Percentiles rank a stretch among this genome's conserved stretches.
Conservation (phyloP, 1,284 basidiomycete genomes). For the Pulchroboletus neoregius region DNA sequence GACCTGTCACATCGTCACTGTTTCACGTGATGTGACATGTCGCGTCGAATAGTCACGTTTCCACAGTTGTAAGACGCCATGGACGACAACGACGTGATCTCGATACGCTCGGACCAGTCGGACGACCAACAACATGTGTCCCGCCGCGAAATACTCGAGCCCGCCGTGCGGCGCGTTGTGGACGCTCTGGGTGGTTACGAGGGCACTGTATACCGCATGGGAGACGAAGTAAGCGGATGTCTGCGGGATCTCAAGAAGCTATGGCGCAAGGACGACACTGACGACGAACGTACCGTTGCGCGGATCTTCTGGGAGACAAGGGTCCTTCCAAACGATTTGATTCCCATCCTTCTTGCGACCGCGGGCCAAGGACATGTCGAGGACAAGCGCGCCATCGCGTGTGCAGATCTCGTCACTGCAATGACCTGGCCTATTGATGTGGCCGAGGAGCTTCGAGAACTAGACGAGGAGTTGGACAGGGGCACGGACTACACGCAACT, state of each 20-base stretch:
- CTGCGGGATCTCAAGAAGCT: slow-evolving; percentile 91
- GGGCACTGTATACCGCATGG: slow-evolving; percentile 71
- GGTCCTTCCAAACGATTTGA: slow-evolving; percentile 78
- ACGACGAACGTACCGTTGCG: slow-evolving; percentile 91
- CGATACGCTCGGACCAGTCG: slow-evolving; percentile 36
- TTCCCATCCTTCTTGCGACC: slow-evolving; percentile 79
- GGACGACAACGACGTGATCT: slow-evolving; percentile 38
- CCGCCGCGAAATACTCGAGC: slow-evolving; percentile 52
- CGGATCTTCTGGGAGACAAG: slow-evolving; percentile 84
- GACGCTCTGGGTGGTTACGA: slow-evolving; percentile 72
- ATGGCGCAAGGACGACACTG: slow-evolving; percentile 92
- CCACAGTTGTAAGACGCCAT: slow-evolving; percentile 9
- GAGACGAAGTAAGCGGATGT: slow-evolving; percentile 81
- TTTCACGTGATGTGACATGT: slow-evolving; percentile 30
- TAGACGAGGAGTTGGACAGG: slow-evolving; percentile 73
- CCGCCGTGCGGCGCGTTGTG: slow-evolving; percentile 66
- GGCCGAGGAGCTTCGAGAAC: slow-evolving; percentile 85
- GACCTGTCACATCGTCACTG: background rate
- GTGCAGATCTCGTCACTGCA: slow-evolving; percentile 85
- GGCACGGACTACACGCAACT: slow-evolving; percentile 86
- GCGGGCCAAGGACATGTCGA: slow-evolving; percentile 73
- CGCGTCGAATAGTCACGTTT: slow-evolving; percentile 23
- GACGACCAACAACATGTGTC: slow-evolving; percentile 28
- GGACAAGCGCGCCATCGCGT: slow-evolving; percentile 82
- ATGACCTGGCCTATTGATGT: slow-evolving; percentile 98